Conservation (phyloP, 768 basidiomycete species). For the Tulasnella calospora region DNA sequence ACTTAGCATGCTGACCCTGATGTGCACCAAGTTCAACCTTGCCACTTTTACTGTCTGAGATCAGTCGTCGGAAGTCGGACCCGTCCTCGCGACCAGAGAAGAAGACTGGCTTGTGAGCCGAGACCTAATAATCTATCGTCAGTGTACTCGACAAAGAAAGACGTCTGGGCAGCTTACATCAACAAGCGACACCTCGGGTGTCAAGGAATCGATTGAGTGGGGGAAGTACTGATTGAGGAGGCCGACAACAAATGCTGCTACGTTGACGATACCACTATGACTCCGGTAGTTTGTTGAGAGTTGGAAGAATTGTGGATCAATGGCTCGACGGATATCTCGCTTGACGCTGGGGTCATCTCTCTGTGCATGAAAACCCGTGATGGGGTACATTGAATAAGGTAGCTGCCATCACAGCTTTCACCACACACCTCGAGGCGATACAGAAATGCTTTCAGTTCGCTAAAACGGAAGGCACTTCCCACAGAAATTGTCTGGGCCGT, state of each 20-base stretch:
- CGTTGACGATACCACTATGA: constrained; percentile 68
- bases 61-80: background rate
- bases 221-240: constrained; percentile 60
- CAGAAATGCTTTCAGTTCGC: constrained; percentile 64
- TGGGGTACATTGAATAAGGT: background rate
- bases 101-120: background rate
- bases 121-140: background rate
- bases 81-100: background rate
- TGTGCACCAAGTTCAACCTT: constrained; percentile 18
- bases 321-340: background rate
- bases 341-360: constrained; percentile 10
- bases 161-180: background rate
- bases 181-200: constrained; percentile 49
- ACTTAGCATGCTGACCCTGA: constrained; percentile 9
- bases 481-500: constrained; percentile 73
- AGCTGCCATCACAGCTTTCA: too few species aligned
- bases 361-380: background rate
- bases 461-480: constrained; percentile 66
- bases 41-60: background rate
- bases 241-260: constrained; percentile 60
- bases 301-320: constrained; percentile 42
- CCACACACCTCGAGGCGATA: constrained; percentile 53
- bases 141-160: too few species aligned
- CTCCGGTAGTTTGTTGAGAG: constrained; percentile 64
- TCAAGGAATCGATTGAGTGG: constrained; percentile 55